Evolutionary conservation across 1,284 basidiomycete genomes (phyloP).

Genomic region (Cryptococcus jaspeensis): DNA sequence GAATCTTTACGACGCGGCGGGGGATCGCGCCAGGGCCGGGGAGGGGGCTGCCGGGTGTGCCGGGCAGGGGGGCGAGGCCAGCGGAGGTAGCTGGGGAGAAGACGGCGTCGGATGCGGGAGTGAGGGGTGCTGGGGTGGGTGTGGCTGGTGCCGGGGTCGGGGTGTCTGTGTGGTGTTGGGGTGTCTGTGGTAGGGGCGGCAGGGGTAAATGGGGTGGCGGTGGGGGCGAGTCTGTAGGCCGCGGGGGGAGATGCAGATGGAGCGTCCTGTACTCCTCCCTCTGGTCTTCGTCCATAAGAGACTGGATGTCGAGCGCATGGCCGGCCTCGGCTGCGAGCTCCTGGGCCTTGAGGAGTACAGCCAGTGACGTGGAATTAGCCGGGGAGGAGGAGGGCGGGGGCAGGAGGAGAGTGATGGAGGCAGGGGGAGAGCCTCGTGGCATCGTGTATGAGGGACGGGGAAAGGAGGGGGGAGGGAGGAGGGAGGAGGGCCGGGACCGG

Average conservation of each 20-base stretch:
- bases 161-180: background rate
- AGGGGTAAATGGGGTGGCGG: background rate
- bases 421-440: conserved; percentile 24
- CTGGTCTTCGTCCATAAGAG: conserved; percentile 29
- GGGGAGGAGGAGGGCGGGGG: conserved; percentile 15
- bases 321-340: conserved; percentile 30
- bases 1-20: conserved; percentile 7
- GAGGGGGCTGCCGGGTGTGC: background rate
- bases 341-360: conserved; percentile 37
- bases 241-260: conserved; percentile 8
- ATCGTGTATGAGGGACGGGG: conserved; percentile 19
- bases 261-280: conserved; percentile 25
- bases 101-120: background rate
- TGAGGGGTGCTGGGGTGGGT: background rate
- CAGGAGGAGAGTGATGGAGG: conserved; percentile 34
- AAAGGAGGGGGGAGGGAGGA: no score
- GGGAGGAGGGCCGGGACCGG: no score
- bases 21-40: background rate
- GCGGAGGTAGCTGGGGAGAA: no score
- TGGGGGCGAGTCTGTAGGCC: background rate
- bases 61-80: no score
- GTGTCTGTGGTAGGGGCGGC: background rate
- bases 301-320: conserved; percentile 38
- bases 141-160: background rate
- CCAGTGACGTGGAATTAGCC: conserved; percentile 15